Percentiles rank a stretch among this genome's conserved stretches.
Conservation (phyloP, 192 early-diverging fungal genomes). For the Coemansia sp. region DNA sequence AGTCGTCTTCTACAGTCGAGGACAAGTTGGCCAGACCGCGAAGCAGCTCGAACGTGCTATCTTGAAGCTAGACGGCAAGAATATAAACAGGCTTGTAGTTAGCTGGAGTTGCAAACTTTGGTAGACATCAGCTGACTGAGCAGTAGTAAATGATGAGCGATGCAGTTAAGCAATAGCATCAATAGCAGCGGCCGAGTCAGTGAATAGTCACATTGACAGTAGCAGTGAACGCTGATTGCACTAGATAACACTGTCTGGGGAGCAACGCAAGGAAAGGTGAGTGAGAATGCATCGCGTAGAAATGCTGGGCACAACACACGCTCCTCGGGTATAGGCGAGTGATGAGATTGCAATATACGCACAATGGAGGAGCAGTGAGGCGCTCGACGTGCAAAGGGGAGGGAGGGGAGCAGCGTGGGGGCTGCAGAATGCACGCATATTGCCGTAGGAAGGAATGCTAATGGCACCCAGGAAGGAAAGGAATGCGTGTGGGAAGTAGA, state of each 20-base stretch:
- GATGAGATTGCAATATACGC: not conserved
- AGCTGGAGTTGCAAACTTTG: not conserved
- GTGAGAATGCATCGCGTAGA: not conserved
- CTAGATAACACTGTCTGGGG: not conserved
- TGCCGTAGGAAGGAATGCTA: too few species aligned
- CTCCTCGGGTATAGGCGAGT: not conserved
- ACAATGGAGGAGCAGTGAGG: not conserved
- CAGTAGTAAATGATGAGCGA: not conserved
- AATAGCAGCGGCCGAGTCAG: not conserved
- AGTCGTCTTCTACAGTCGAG: slow-evolving; percentile 47
- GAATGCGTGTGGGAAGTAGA: too few species aligned
- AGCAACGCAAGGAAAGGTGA: not conserved
- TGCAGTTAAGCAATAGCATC: too few species aligned
- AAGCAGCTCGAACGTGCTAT: slow-evolving; percentile 53
- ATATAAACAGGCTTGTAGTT: not conserved
- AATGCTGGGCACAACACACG: not conserved
- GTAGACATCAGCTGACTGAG: not conserved
- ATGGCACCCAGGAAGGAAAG: not conserved
- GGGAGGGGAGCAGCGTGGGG: not conserved
- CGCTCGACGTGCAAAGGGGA: not conserved
- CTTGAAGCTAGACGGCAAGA: slow-evolving; percentile 45
- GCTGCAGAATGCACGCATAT: not conserved
- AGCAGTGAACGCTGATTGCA: not conserved
- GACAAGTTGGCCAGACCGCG: slow-evolving; percentile 46
- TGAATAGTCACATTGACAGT: slow-evolving; percentile 2